Conservation (phyloP, 805 yeast genomes). For the Myxozyma kluyveri region DNA sequence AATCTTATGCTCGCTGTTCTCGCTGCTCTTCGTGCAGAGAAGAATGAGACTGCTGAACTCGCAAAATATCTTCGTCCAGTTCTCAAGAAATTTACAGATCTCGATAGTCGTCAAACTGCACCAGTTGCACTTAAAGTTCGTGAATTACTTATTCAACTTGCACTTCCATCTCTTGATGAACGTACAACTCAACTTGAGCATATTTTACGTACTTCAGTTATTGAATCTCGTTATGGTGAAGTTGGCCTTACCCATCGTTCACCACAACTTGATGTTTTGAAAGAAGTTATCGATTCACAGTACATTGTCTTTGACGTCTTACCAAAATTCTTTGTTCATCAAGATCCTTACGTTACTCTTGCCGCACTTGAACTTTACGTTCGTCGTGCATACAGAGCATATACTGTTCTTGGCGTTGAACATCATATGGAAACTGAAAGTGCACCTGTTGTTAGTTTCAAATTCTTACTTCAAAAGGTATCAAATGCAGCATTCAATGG, state of each 20-base stretch:
- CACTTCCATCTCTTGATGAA: conserved; percentile 93
- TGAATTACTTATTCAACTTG: conserved; percentile 93
- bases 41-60: conserved; percentile 38
- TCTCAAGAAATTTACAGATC: conserved; percentile 75
- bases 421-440: conserved; percentile 50
- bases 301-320: conserved; percentile 95
- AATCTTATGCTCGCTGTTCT: conserved; percentile 82
- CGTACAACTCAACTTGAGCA: conserved; percentile 97
- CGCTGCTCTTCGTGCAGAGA: conserved; percentile 59
- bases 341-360: conserved; percentile 83
- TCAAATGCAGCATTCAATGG: conserved; percentile 72
- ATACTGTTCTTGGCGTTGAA: conserved; percentile 73
- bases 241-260: conserved; percentile 68
- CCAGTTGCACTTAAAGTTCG: conserved; percentile 94
- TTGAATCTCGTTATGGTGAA: conserved; percentile 86
- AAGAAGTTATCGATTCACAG: conserved; percentile 93
- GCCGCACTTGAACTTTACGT: conserved; percentile 97
- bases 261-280: conserved; percentile 76
- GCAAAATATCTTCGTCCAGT: conserved; percentile 66
- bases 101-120: conserved; percentile 86
- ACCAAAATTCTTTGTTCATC: conserved; percentile 79
- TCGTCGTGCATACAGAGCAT: conserved; percentile 95
- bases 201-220: conserved; percentile 85
- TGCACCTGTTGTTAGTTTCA: conserved; percentile 79
- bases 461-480: conserved; percentile 76